Evolutionary conservation across 73 alveolate species (phyloP).

Genomic region (Diophrys appendiculata): DNA sequence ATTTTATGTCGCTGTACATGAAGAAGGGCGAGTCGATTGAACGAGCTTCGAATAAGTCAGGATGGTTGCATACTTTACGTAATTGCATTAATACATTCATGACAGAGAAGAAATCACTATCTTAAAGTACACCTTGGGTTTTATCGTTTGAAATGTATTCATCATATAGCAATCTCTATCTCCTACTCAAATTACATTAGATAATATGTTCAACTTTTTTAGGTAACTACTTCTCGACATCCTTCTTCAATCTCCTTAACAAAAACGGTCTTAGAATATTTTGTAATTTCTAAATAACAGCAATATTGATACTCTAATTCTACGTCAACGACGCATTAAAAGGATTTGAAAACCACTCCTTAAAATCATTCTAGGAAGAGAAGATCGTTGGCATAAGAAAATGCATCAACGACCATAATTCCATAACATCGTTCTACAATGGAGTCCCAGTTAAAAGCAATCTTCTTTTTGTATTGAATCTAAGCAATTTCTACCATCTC

Average conservation of each 20-base stretch:
- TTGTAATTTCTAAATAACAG: constrained; percentile 88
- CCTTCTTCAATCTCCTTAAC: constrained; percentile 96
- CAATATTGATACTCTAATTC: constrained; percentile 72
- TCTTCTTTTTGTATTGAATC: constrained; percentile 97
- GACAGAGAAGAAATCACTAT: constrained; percentile 90
- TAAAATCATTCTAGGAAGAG: constrained; percentile 72
- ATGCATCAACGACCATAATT: constrained; percentile 99
- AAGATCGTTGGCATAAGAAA: constrained; percentile 98
- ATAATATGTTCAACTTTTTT: constrained; percentile 94
- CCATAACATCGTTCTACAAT: constrained; percentile 98
- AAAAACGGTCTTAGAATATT: constrained; percentile 96
- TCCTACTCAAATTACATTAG: constrained; percentile 93
- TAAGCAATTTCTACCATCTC: constrained; percentile 97
- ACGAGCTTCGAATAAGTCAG: constrained; percentile 98
- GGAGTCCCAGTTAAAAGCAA: constrained; percentile 99
- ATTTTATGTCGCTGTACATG: constrained; percentile 29
- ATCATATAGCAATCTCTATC: constrained; percentile 96
- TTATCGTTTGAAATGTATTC: constrained; percentile 93
- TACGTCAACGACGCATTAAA: constrained; percentile 91
- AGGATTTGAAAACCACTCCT: constrained; percentile 96
- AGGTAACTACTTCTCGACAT: constrained; percentile 98
- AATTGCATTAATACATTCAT: constrained; percentile 98
- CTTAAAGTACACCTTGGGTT: constrained; percentile 75
- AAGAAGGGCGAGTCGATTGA: constrained; percentile 89
- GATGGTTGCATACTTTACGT: constrained; percentile 99